Conservation (phyloP, 768 basidiomycete species). For the Cyathus striatus region DNA sequence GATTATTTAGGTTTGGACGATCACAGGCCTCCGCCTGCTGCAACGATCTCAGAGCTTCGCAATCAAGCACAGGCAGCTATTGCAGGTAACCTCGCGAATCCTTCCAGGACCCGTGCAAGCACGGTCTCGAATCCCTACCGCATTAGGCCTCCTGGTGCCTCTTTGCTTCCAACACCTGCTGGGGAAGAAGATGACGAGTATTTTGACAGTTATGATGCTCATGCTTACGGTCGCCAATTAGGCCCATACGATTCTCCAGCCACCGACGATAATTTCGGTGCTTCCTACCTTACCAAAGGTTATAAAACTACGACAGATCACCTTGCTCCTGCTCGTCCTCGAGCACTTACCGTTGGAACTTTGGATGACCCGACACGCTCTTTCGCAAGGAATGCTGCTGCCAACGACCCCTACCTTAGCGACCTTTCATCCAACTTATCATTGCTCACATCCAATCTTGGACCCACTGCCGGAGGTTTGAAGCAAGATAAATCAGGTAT, state of each 20-base stretch:
- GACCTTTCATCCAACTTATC: too few relatives aligned
- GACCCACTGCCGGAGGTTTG: conserved; percentile 47
- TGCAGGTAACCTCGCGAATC: conserved; percentile 75
- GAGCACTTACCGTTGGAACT: conserved; percentile 85
- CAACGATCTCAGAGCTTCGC: conserved; percentile 84
- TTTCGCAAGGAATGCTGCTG: conserved; percentile 57
- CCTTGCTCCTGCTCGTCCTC: conserved; percentile 57
- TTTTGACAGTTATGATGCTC: conserved; percentile 54
- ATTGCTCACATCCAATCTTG: conserved; percentile 29
- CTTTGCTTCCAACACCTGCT: conserved; percentile 58
- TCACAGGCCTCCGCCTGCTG: conserved; percentile 72
- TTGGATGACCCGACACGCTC: conserved; percentile 76
- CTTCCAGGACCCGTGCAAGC: conserved; percentile 78
- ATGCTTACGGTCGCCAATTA: conserved; percentile 53
- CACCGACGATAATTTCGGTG: conserved; percentile 47
- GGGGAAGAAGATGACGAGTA: conserved; percentile 78
- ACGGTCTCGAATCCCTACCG: conserved; percentile 96
- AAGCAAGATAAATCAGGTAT: conserved; percentile 54
- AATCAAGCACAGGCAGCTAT: conserved; percentile 89
- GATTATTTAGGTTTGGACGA: conserved; percentile 95
- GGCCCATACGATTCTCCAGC: conserved; percentile 58
- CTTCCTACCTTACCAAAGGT: conserved; percentile 63
- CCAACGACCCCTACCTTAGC: conserved; percentile 52
- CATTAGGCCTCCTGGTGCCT: conserved; percentile 51
- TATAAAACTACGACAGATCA: conserved; percentile 76